Evolutionary conservation across 768 basidiomycete genomes (phyloP).

Genomic region (Paxillus ammoniavirescens): DNA sequence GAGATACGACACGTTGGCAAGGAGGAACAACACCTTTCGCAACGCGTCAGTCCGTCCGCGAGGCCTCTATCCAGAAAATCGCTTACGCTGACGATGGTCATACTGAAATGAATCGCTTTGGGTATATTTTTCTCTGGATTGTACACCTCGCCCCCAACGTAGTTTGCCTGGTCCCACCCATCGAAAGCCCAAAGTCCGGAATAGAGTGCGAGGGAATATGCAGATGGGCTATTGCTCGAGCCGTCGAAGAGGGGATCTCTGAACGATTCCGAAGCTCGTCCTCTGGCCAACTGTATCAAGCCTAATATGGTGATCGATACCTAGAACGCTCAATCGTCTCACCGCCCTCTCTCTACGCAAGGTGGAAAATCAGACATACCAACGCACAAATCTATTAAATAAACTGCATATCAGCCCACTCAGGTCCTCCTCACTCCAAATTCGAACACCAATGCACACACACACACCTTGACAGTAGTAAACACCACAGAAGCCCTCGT

Average conservation of each 20-base stretch:
- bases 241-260: slow-evolving; percentile 65
- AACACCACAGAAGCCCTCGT: slow-evolving; percentile 84
- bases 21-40: slow-evolving; percentile 66
- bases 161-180: slow-evolving; percentile 94
- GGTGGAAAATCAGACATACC: slow-evolving; percentile 40
- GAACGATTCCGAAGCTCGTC: slow-evolving; percentile 68
- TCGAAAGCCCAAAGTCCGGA: slow-evolving; percentile 96
- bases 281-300: slow-evolving; percentile 69
- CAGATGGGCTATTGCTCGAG: slow-evolving; percentile 75
- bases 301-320: slow-evolving; percentile 76
- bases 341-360: neutral
- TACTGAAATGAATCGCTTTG: slow-evolving; percentile 85
- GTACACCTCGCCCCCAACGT: slow-evolving; percentile 85
- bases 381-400: slow-evolving; percentile 55
- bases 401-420: neutral
- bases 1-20: slow-evolving; percentile 89
- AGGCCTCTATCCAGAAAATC: neutral
- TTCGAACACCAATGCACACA: slow-evolving; percentile 1
- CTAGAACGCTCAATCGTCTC: slow-evolving; percentile 32
- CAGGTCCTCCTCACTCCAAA: neutral
- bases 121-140: slow-evolving; percentile 86
- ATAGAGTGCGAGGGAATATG: slow-evolving; percentile 92
- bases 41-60: slow-evolving; percentile 4
- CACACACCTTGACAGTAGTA: slow-evolving; percentile 75
- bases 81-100: slow-evolving; percentile 74